These are phyloP conservation scores for Leucocoprinus sp. DNA, from an alignment of 768 basidiomycete species.

Conservation along the genomic window DNA sequence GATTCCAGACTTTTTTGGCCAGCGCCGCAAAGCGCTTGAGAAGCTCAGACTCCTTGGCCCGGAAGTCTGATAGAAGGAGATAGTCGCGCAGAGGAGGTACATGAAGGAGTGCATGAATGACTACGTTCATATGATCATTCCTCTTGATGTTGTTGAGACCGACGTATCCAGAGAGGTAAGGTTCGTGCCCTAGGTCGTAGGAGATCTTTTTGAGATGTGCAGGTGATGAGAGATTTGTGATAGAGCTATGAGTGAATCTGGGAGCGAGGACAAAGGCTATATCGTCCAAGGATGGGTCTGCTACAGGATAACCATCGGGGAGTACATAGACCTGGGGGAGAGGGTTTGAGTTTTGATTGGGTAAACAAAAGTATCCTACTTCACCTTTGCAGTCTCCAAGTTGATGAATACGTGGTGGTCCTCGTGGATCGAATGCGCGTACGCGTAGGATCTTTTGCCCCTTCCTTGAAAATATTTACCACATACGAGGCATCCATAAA, in stretches of 20 bases:
- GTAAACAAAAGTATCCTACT: conserved; percentile 14
- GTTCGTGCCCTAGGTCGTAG: conserved; percentile 73
- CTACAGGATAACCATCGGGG: conserved; percentile 93
- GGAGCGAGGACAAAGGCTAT: conserved; percentile 88
- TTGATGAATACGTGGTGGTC: conserved; percentile 99
- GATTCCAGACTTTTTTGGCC: conserved; percentile 95
- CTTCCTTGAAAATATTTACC: conserved; percentile 99
- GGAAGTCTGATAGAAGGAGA: conserved; percentile 68
- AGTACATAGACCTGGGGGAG: conserved; percentile 81
- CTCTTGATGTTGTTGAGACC: conserved; percentile 97
- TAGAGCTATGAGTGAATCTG: conserved; percentile 60
- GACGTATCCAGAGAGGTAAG: conserved; percentile 89
- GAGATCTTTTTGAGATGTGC: conserved; percentile 62
- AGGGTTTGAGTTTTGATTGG: conserved; percentile 12
- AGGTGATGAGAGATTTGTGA: conserved; percentile 48
- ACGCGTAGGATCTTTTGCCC: conserved; percentile 89
- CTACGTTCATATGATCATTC: conserved; percentile 97
- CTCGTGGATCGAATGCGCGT: conserved; percentile 94
- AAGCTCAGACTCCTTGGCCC: conserved; percentile 76
- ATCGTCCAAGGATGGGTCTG: conserved; percentile 94
- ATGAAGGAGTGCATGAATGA: conserved; percentile 90
- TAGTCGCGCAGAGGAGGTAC: conserved; percentile 84
- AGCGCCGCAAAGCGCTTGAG: conserved; percentile 81
- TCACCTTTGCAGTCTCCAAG: conserved; percentile 85
- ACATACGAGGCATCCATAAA: conserved; percentile 94